Base-by-base conservation (phyloP, 2,329 filamentous ascomycete species). In the Davidsoniella virescens region DNA sequence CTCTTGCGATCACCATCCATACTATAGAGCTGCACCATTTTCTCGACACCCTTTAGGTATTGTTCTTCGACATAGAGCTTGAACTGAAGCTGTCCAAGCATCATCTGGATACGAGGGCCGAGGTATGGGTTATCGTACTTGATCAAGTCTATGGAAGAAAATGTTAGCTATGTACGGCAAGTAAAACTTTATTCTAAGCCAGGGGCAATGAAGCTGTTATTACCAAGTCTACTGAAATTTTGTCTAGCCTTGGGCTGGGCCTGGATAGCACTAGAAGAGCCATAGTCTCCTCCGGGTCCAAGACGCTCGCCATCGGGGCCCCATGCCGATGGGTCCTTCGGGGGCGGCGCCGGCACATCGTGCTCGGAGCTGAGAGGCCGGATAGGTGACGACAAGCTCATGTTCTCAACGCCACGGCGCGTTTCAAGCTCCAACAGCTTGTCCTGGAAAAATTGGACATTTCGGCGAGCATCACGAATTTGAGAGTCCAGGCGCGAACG, bases 41-140 rank as follows among this genome's bases (percentile, higher is more conserved):
- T 98, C 67, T 98, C 92, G 58, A 98, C 92, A 55, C 92, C 92
- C 61, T 94, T 93, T 57, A 96, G 87, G 67, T 98, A 98, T 67
- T 98, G 92, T 63, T 95, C 94, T 65, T 98, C 92, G 25, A 98
- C 92, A 57, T 92, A 94, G 54, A 98, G 76, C 70, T 98, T 98
- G 71, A 98, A 98, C 66, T 96, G 87, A 56, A 98, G 82, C 65
- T 98, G 92, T 44, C 92, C 94, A 61, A 98, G 72, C 92, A 98
- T 98, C 61, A 96, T 84, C 69, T 98, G 92, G 61, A 98, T 98
- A 58, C 93, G 87, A 54, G 92, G 90, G 33, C 92, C 92, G 55
- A 98, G 80, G 64, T 95, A 86, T 16, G 85, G 84, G 29, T 88
- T 95, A 63, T 98, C 92, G 67, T 93, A 94, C 78, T 96, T 96